phyloP scores from a whole-genome alignment of 2,329 filamentous ascomycete genomes.

The Aspergillus udagawae region DNA sequence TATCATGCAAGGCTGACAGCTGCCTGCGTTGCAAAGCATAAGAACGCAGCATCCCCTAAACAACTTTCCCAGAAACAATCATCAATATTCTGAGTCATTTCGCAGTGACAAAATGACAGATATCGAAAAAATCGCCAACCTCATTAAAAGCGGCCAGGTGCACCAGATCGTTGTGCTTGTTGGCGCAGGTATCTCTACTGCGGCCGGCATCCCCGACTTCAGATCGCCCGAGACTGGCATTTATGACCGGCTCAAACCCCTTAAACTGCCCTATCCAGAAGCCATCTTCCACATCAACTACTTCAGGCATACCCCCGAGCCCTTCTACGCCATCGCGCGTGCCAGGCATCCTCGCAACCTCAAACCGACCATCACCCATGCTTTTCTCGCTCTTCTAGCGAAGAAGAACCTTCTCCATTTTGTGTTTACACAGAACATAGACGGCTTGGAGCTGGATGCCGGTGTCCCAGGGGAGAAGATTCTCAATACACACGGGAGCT shows the following conservation, averaged over 20 bases:
- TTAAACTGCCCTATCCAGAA: constrained; percentile 77
- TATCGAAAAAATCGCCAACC: constrained; percentile 9
- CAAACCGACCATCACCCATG: constrained; percentile 76
- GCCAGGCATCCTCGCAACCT: constrained; percentile 85
- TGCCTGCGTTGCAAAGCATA: background rate
- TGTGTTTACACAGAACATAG: constrained; percentile 89
- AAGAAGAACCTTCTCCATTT: constrained; percentile 70
- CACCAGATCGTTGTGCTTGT: constrained; percentile 31
- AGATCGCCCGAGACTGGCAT: constrained; percentile 79
- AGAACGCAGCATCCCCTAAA: background rate
- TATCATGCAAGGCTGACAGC: background rate
- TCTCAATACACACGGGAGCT: constrained; percentile 82
- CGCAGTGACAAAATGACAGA: background rate
- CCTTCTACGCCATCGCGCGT: constrained; percentile 80
- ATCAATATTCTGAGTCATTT: background rate
- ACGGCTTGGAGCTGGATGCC: constrained; percentile 77
- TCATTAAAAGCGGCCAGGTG: constrained; percentile 12
- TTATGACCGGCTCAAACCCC: constrained; percentile 75
- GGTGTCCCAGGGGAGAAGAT: constrained; percentile 71
- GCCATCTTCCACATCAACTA: constrained; percentile 83
- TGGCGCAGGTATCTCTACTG: constrained; percentile 67
- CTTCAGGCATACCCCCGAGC: constrained; percentile 71
- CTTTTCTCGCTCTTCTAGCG: constrained; percentile 72
- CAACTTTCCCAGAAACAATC: background rate
- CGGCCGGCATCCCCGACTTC: constrained; percentile 73